Conservation (phyloP, 495 filamentous ascomycete species). For the Saxophila tyrrhenica region DNA sequence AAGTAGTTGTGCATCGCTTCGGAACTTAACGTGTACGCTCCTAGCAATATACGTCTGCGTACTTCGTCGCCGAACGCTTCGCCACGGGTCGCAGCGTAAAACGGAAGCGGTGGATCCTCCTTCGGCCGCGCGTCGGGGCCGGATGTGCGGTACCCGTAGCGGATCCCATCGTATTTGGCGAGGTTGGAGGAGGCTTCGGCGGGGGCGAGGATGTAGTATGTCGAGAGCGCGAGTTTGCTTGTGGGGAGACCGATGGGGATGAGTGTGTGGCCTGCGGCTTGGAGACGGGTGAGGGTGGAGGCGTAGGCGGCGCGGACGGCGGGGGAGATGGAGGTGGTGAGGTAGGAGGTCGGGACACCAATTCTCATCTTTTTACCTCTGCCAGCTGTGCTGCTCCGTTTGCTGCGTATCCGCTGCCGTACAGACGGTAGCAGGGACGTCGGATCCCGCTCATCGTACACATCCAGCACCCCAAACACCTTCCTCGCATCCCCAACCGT, state of each 20-base stretch:
- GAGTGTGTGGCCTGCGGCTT: constrained; percentile 52
- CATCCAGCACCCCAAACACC: constrained; percentile 48
- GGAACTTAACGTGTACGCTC: constrained; percentile 82
- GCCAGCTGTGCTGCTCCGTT: not conserved
- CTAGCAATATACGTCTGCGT: constrained; percentile 71
- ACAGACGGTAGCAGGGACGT: constrained; percentile 51
- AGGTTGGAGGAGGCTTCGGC: constrained; percentile 95
- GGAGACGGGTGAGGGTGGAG: constrained; percentile 43
- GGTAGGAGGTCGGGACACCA: constrained; percentile 78
- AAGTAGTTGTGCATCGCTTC: constrained; percentile 95
- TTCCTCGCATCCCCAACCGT: constrained; percentile 37
- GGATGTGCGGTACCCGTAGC: constrained; percentile 55
- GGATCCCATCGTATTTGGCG: constrained; percentile 92
- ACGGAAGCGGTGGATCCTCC: constrained; percentile 35
- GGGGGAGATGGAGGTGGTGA: constrained; percentile 66
- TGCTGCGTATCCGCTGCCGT: constrained; percentile 31
- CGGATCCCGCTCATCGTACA: constrained; percentile 63
- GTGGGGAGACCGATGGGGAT: constrained; percentile 70
- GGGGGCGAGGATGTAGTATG: constrained; percentile 91
- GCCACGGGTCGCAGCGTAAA: constrained; percentile 67
- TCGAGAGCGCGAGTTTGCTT: constrained; percentile 73
- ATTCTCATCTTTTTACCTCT: constrained; percentile 36
- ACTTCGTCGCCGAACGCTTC: constrained; percentile 74
- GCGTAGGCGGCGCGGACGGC: constrained; percentile 60
- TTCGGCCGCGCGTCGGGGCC: constrained; percentile 21